A percentile compares a stretch with the other conserved stretches of the same genome.
Evolutionary conservation across 2,329 filamentous ascomycete species (phyloP).

Genomic region (Harringtonia lauricola): DNA sequence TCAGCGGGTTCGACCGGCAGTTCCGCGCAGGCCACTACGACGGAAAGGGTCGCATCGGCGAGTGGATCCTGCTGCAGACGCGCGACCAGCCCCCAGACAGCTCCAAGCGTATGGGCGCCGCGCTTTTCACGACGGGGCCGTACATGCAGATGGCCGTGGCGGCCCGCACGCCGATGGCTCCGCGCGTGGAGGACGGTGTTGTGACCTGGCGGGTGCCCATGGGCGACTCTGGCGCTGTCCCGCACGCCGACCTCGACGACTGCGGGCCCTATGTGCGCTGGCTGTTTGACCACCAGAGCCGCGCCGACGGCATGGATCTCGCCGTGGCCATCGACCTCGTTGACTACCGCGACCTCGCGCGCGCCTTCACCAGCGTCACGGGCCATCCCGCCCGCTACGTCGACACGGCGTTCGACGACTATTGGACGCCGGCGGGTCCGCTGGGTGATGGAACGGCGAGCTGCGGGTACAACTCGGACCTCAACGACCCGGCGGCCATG

Average conservation of each 20-base stretch:
- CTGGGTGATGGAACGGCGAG: neutral
- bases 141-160: conserved; percentile 14
- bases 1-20: conserved; percentile 31
- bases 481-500: conserved; percentile 3
- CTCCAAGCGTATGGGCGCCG: conserved; percentile 7
- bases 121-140: conserved; percentile 15
- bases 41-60: conserved; percentile 24
- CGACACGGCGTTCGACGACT: conserved; percentile 6
- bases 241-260: conserved; percentile 18
- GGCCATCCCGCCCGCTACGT: conserved; percentile 18
- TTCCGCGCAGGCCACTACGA: conserved; percentile 37
- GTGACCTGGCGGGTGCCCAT: conserved; percentile 11
- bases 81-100: conserved; percentile 14
- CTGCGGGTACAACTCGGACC: conserved; percentile 10
- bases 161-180: neutral
- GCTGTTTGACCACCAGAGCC: conserved; percentile 17
- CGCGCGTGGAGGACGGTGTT: conserved; percentile 7
- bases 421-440: neutral
- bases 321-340: conserved; percentile 20
- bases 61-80: conserved; percentile 33
- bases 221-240: conserved; percentile 15
- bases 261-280: conserved; percentile 19
- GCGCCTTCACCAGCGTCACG: conserved; percentile 19
- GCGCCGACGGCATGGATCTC: conserved; percentile 17
- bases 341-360: conserved; percentile 17